These are phyloP conservation scores for Pyrus hybrid DNA, from an alignment of 331 rosid genomes.

Conservation along the genomic window DNA sequence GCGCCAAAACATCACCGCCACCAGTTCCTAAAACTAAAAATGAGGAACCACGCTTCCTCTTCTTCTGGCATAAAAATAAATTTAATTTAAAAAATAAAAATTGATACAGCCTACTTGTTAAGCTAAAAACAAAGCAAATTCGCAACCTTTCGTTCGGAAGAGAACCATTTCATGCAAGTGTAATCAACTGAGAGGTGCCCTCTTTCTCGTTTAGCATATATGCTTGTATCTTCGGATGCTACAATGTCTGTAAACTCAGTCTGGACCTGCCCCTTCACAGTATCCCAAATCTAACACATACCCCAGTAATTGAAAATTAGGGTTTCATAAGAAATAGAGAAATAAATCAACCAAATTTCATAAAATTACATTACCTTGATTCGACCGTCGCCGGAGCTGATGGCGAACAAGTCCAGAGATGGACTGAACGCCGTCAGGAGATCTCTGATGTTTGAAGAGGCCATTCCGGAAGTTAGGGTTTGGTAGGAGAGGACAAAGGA, in stretches of 20 bases:
- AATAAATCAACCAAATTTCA: background rate
- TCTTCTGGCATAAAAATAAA: constrained; percentile 35
- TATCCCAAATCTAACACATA: constrained; percentile 67
- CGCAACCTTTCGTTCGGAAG: constrained; percentile 61
- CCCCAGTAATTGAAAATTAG: background rate
- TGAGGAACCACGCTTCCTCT: constrained; percentile 65
- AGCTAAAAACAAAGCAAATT: background rate
- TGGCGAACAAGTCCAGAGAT: constrained; percentile 62
- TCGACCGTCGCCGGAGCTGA: constrained; percentile 87
- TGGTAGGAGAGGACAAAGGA: background rate
- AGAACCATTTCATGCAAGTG: constrained; percentile 91
- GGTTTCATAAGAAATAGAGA: background rate
- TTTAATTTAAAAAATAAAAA: background rate
- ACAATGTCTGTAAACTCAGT: constrained; percentile 76
- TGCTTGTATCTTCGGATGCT: constrained; percentile 39
- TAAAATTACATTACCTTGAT: constrained; percentile 48
- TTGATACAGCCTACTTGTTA: background rate
- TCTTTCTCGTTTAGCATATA: constrained; percentile 30
- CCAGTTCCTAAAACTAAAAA: constrained; percentile 85
- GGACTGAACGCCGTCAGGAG: constrained; percentile 77
- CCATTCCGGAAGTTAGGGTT: constrained; percentile 31
- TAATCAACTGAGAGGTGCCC: constrained; percentile 93
- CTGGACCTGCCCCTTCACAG: constrained; percentile 75
- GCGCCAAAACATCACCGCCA: constrained; percentile 79
- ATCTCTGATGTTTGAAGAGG: constrained; percentile 55